Evolutionary conservation across 179 eudicot species (phyloP).

Genomic region (Beta macrorhiza): DNA sequence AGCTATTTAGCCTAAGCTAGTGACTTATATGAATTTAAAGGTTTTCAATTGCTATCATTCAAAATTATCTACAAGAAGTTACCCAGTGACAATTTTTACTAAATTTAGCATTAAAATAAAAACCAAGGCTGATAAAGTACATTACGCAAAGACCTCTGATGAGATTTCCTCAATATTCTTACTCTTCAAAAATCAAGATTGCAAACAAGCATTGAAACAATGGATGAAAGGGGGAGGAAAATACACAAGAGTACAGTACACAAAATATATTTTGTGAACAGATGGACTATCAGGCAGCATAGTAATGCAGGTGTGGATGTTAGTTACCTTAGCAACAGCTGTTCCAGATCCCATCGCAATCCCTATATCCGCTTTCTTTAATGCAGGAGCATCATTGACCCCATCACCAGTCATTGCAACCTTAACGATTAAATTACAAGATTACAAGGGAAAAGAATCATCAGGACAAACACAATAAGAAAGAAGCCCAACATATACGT

Average conservation of each 20-base stretch:
- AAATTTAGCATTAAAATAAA: not conserved
- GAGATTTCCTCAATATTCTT: no score
- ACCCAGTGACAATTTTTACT: no score
- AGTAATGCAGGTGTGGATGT: not conserved
- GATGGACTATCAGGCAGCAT: not conserved
- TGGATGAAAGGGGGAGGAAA: not conserved
- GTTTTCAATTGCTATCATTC: not conserved
- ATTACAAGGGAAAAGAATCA: slow-evolving; percentile 3
- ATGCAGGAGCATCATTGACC: slow-evolving; percentile 98
- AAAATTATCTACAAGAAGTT: not conserved
- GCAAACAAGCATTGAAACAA: not conserved
- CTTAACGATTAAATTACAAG: slow-evolving; percentile 36
- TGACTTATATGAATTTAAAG: not conserved
- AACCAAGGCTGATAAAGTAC: not conserved
- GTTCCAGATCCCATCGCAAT: slow-evolving; percentile 99
- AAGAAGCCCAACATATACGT: not conserved
- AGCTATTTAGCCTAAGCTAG: not conserved
- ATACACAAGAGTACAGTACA: not conserved
- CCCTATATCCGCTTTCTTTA: slow-evolving; percentile 97
- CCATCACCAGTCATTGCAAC: slow-evolving; percentile 99
- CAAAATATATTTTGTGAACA: not conserved
- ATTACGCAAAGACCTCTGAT: no score
- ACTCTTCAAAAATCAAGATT: no score
- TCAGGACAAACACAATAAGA: not conserved
- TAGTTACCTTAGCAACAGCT: slow-evolving; percentile 92